Base-by-base conservation (phyloP, 2,329 filamentous ascomycete genomes). In the Cadophora malorum region DNA sequence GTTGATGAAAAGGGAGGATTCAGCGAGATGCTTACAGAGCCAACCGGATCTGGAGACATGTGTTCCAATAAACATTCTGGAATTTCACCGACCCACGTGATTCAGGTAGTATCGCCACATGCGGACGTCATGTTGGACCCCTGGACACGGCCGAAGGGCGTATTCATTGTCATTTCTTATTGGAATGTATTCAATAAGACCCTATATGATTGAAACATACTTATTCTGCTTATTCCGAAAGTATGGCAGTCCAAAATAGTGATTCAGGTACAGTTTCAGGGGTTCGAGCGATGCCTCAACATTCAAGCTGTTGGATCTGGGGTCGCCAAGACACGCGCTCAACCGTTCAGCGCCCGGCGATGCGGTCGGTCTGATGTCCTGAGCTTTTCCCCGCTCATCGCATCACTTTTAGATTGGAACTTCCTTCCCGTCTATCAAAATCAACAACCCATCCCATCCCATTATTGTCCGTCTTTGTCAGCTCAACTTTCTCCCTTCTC, bases 11-110 rank as follows among this genome's bases (percentile, higher is more conserved):
- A 45, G 31, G 31, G 41, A 47, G 47, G 25, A 38, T 49, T 63
- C 47, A 66, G 64, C 66, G 67, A 64, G 63, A 63, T 66, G 70
- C 63, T 70, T 69, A 70, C 61, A 64, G 59, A 69, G 49, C 67
- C 67, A 63, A 47, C 45, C 21, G 49, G 38, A 55, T 7, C 59
- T 49, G 45, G 53, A 64, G 53, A 67, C 65, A 70, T 66, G 69
- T 70, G 69, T 67, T 70, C 55, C 64, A 33, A 64, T 59, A 63
- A 47, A 50, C 50, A 60, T 62, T 67, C 58, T 63, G 61, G 66
- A 63, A 67, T 67, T 63, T 50, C 41, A 16, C 21, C 47, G 10
- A 25, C 25, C 49, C 52, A 59, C 47, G 64, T 52, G 64, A 59
- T 45, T 14, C 33, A 41, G 6, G 56, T 45, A 16, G 41, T 33